phyloP scores from a whole-genome alignment of 202 grass and related monocot species.

The Cymbopogon flexuosus region DNA sequence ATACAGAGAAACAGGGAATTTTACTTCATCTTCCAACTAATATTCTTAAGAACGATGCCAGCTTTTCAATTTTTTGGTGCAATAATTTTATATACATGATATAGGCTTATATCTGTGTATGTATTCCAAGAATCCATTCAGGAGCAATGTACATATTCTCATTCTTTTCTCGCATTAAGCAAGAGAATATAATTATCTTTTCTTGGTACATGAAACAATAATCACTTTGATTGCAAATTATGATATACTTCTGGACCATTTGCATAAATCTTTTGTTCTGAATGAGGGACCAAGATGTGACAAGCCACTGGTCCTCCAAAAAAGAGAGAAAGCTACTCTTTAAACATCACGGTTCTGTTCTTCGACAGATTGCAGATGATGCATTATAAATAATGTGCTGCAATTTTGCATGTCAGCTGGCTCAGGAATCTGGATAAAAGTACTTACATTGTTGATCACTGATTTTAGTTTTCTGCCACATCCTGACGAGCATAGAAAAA shows the following conservation, averaged over 20 bases:
- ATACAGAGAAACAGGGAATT: too few relatives aligned
- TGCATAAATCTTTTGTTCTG: not conserved
- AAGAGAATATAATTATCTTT: not conserved
- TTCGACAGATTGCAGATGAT: constrained; percentile 1
- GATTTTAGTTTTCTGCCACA: not conserved
- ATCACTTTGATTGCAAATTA: not conserved
- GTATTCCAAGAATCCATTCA: not conserved
- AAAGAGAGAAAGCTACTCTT: not conserved
- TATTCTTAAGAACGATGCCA: too few relatives aligned
- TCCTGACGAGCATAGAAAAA: not conserved
- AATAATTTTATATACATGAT: not conserved
- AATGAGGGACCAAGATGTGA: not conserved
- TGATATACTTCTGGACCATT: not conserved
- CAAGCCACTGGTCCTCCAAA: not conserved
- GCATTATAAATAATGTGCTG: not conserved
- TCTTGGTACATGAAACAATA: constrained; percentile 4
- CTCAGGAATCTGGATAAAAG: not conserved
- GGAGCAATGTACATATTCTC: constrained; percentile 19
- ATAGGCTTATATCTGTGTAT: not conserved
- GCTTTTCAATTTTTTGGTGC: not conserved
- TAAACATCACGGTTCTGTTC: not conserved
- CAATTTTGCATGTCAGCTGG: not conserved
- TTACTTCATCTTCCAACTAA: too few relatives aligned
- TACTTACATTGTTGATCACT: not conserved
- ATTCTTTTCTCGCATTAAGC: not conserved